These are phyloP conservation scores for Diaporthe citrichinensis DNA, from an alignment of 2,329 filamentous ascomycete genomes.

Conservation along the genomic window DNA sequence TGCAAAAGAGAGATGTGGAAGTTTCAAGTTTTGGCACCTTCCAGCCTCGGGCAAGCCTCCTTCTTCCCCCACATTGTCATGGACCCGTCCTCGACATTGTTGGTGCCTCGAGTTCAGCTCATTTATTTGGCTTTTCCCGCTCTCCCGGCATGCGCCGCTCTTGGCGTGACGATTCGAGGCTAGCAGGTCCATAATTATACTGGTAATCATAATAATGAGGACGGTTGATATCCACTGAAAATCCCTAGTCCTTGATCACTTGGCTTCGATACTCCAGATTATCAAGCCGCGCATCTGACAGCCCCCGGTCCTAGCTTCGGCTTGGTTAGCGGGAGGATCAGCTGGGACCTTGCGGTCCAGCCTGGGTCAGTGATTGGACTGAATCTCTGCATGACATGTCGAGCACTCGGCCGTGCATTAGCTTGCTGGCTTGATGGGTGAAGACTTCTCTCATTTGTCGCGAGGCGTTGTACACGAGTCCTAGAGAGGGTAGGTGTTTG, in stretches of 20 bases:
- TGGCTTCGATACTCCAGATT: neutral
- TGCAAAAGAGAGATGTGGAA: conserved; percentile 9
- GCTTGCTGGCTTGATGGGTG: neutral
- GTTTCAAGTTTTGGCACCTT: conserved; percentile 21
- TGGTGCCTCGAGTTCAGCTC: conserved; percentile 26
- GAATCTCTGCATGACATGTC: conserved; percentile 17
- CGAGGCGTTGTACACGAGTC: conserved; percentile 15
- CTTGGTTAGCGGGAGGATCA: neutral
- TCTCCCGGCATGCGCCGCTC: conserved; percentile 1
- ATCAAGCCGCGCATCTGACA: conserved; percentile 16
- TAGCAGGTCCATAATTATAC: conserved; percentile 4
- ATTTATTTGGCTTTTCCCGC: conserved; percentile 22
- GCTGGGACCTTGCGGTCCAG: conserved; percentile 3
- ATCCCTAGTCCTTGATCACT: neutral
- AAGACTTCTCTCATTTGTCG: conserved; percentile 9
- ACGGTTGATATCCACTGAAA: neutral
- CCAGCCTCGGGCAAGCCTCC: conserved; percentile 27
- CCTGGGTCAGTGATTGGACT: conserved; percentile 17
- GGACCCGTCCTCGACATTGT: conserved; percentile 4
- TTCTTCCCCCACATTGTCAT: conserved; percentile 7
- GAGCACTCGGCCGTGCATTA: conserved; percentile 21
- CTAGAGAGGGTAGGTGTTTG: neutral
- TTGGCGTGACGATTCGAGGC: conserved; percentile 7
- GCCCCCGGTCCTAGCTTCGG: conserved; percentile 11
- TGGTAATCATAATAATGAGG: neutral